Percentiles rank a stretch among this genome's conserved stretches.
These are phyloP conservation scores for Toxoplasma gondii DNA, from an alignment of 169 alveolate species.

Conservation along the genomic window DNA sequence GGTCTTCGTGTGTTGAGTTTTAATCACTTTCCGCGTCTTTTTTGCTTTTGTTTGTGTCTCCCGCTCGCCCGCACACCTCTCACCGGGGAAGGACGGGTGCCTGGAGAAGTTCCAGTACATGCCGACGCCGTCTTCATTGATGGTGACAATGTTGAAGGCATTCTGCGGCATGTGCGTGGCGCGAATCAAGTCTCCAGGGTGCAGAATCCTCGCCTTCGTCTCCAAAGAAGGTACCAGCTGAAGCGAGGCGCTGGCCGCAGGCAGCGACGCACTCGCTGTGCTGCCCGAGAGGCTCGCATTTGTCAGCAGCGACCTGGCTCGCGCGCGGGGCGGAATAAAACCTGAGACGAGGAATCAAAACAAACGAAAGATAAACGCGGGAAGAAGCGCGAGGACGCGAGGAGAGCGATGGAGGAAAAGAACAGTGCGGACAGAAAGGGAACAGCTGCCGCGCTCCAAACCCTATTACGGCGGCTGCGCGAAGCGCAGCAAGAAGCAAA, in stretches of 20 bases:
- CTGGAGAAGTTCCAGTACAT: conserved; percentile 38
- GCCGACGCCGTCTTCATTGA: conserved; percentile 84
- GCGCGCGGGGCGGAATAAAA: conserved; percentile 22
- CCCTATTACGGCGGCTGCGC: neutral
- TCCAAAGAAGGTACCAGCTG: conserved; percentile 77
- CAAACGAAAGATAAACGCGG: neutral
- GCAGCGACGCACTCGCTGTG: neutral
- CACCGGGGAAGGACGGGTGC: conserved; percentile 14
- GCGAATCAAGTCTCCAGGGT: conserved; percentile 85
- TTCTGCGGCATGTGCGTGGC: conserved; percentile 92
- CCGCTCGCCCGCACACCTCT: neutral
- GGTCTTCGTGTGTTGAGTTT: too few relatives aligned
- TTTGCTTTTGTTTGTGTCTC: too few relatives aligned
- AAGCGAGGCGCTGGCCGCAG: conserved; percentile 26
- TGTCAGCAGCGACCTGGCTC: neutral
- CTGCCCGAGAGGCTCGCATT: neutral
- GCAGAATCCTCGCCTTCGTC: conserved; percentile 84
- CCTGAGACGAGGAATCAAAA: neutral
- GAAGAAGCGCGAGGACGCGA: too few relatives aligned
- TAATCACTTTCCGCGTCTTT: too few relatives aligned
- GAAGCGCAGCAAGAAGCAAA: neutral
- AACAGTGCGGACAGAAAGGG: neutral
- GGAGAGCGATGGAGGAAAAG: neutral
- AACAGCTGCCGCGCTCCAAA: neutral
- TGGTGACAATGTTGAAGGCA: conserved; percentile 91